Evolutionary conservation across 257 asterid genomes (phyloP).

Genomic region (Phtheirospermum japonicum): DNA sequence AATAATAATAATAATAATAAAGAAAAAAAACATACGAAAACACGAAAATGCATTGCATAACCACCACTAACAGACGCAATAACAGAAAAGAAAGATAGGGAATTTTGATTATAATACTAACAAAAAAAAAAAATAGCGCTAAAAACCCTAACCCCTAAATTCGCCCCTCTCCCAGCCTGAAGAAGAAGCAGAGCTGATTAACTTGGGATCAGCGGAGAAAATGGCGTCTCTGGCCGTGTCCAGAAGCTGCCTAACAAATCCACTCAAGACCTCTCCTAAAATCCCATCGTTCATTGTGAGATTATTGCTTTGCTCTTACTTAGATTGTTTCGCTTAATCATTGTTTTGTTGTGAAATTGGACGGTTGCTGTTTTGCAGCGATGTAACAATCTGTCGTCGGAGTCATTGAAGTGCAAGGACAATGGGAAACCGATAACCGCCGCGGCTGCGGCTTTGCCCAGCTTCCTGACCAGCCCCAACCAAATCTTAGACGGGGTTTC

Average conservation of each 20-base stretch:
- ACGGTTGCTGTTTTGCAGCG: constrained; percentile 37
- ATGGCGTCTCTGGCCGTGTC: constrained; percentile 55
- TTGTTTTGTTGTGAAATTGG: constrained; percentile 10
- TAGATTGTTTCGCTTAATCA: neutral
- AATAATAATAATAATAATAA: too few species aligned
- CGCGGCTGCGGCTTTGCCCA: constrained; percentile 41
- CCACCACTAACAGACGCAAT: too few species aligned
- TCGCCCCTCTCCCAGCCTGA: constrained; percentile 13
- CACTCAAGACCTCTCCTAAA: constrained; percentile 24
- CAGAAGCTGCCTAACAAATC: constrained; percentile 36
- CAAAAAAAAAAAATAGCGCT: neutral
- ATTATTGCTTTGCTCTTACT: constrained; percentile 5
- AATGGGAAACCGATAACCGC: constrained; percentile 45
- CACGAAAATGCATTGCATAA: too few species aligned
- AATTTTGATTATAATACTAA: too few species aligned
- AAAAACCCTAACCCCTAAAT: constrained; percentile 34
- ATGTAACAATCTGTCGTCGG: constrained; percentile 51
- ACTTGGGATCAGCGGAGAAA: constrained; percentile 19
- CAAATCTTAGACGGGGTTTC: constrained; percentile 35
- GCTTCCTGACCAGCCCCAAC: constrained; percentile 45
- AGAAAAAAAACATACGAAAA: too few species aligned
- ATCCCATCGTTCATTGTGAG: constrained; percentile 37
- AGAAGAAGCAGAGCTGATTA: constrained; percentile 14
- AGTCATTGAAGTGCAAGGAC: constrained; percentile 58
- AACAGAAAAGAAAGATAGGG: too few species aligned